Base-by-base conservation (phyloP, 2,329 filamentous ascomycete genomes). In the Elsinoe fawcettii region DNA sequence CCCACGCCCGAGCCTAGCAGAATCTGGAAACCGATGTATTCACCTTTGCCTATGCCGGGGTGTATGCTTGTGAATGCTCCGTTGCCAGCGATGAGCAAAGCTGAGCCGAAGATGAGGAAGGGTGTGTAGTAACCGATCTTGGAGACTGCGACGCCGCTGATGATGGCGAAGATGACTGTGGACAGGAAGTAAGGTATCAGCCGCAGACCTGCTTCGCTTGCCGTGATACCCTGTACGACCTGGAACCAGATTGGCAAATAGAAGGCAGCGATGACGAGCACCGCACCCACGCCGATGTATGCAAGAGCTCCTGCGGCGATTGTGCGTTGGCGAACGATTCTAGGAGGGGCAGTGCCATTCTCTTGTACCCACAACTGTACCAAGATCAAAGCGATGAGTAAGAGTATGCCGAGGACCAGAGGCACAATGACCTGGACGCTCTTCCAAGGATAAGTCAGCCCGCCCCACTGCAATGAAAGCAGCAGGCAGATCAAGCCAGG, bases 381-480 rank as follows among this genome's bases (percentile, higher is more conserved):
- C 6, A 60, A 66, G 32, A 73, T 57, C 66, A 78, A 79, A 22
- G 66, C 66, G 49, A 68, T 59, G 41, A 70, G 64, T 5, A 77
- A 66, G 18, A 77, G 46, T 16, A 58, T 70, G 57, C 73, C 74
- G 37, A 76, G 46, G 60, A 77, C 73, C n/a, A 78, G 65, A 1
- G 75, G 69, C 0, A 67, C 73, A 55, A 78, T 75, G 65, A 78
- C 74, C 39, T 71, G 69, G 22, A 66, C 73, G 59, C 67, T 70
- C 12, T 63, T 64, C 76, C 76, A 79, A 1, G 61, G 61, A 60
- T 77, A 78, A 63, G 70, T 74, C 61, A 69, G 70, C 23, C 75
- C 75, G 51, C 73, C 76, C 75, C 75, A 79, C 58, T 78, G 74
- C 9, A 79, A 68, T 34, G 77, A 76, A 32, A 79, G 70, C 11